A percentile compares a stretch with the other conserved stretches of the same genome.
These are phyloP conservation scores for Psidium guajava DNA, from an alignment of 345 rosid species.

Conservation along the genomic window DNA sequence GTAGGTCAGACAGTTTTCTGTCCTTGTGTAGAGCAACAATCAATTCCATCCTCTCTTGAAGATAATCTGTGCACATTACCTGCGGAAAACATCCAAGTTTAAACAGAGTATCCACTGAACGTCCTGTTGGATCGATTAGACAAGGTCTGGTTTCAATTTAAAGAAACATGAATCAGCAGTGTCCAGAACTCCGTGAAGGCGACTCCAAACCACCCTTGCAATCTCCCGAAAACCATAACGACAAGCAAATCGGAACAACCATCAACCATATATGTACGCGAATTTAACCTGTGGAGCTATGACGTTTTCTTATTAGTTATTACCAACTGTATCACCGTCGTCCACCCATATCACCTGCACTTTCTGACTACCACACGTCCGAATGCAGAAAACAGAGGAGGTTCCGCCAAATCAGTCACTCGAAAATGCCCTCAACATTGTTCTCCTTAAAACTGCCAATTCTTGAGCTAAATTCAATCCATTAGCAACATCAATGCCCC, in stretches of 20 bases:
- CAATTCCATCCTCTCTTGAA: slow-evolving; percentile 65
- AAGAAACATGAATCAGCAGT: background rate
- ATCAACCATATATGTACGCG: background rate
- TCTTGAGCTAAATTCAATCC: background rate
- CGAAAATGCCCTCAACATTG: background rate
- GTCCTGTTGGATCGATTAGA: background rate
- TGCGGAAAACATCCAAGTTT: slow-evolving; percentile 1
- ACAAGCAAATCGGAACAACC: background rate
- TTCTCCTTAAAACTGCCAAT: background rate
- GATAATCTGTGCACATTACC: slow-evolving; percentile 73
- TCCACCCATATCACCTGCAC: background rate
- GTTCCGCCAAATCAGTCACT: background rate
- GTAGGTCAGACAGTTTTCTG: slow-evolving; percentile 55
- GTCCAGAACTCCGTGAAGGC: background rate
- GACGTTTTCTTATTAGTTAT: background rate
- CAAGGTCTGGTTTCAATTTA: background rate
- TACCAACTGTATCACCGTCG: background rate
- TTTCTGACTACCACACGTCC: background rate
- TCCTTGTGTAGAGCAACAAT: slow-evolving; percentile 59
- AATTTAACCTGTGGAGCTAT: background rate
- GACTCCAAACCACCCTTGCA: background rate
- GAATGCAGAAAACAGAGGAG: background rate
- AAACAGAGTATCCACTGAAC: background rate
- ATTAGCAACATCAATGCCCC: background rate
- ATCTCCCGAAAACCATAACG: background rate